Conservation (phyloP, 257 asterid species). For the Gardenia jasminoides region DNA sequence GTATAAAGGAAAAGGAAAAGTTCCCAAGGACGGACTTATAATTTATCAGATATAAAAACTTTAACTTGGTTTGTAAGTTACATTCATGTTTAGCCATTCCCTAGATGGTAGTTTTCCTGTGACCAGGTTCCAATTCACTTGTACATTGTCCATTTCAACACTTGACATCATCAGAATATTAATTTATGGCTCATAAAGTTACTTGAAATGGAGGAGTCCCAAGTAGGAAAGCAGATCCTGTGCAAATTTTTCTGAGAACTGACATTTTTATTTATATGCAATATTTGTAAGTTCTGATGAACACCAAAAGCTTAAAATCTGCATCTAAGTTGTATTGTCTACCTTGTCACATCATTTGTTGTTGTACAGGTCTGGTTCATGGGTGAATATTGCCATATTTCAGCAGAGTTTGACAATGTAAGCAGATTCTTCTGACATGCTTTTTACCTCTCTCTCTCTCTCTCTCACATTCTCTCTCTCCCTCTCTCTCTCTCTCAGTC, state of each 20-base stretch:
- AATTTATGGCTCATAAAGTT: not conserved
- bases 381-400: slow-evolving; percentile 90
- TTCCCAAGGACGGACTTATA: not conserved
- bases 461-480: not conserved
- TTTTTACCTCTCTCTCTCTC: not conserved
- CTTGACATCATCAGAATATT: not conserved
- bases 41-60: not conserved
- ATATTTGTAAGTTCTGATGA: not conserved
- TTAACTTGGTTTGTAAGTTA: not conserved
- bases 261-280: not conserved
- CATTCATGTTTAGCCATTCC: not conserved
- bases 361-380: slow-evolving; percentile 81
- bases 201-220: not conserved
- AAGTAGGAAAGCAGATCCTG: not conserved
- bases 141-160: not conserved
- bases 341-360: slow-evolving; percentile 13
- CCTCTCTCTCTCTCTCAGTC: not conserved
- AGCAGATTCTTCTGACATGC: slow-evolving; percentile 29
- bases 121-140: not conserved
- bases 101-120: not conserved
- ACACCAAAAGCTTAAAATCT: not conserved
- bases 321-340: not conserved
- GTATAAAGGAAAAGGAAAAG: not conserved
- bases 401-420: slow-evolving; percentile 87
- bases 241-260: not conserved